A percentile compares a stretch with the other conserved stretches of the same genome.
Evolutionary conservation across 352 stramenopile species (phyloP).

Genomic region (Globisporangium irregulare): DNA sequence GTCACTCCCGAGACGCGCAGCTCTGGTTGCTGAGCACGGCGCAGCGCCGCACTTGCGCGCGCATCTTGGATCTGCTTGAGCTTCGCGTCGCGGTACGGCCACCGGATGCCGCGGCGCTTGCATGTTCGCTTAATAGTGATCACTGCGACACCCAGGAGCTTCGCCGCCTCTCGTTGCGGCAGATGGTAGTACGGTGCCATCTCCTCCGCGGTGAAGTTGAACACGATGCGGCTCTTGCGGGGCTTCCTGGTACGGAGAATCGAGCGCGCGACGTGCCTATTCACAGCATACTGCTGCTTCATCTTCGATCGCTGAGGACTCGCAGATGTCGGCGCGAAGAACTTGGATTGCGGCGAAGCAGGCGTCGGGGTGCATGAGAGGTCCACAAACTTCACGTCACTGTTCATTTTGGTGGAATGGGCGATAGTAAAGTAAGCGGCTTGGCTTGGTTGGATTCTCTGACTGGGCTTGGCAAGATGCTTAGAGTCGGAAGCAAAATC

Average conservation of each 20-base stretch:
- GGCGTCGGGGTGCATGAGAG: background rate
- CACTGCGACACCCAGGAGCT: slow-evolving; percentile 23
- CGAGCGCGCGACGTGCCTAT: background rate
- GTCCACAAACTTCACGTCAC: background rate
- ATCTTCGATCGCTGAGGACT: background rate
- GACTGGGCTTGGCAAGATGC: background rate
- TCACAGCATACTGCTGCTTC: background rate
- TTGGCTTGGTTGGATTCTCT: background rate
- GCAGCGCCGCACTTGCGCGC: background rate
- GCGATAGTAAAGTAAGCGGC: background rate
- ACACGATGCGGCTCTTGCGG: slow-evolving; percentile 45
- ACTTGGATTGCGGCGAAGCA: slow-evolving; percentile 1
- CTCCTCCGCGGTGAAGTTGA: slow-evolving; percentile 36
- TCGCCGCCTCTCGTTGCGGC: slow-evolving; percentile 36
- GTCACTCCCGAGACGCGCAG: background rate
- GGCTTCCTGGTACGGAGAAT: slow-evolving; percentile 19
- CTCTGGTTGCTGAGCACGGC: background rate
- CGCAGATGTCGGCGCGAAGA: background rate
- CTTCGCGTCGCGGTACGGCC: slow-evolving; percentile 39
- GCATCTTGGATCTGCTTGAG: slow-evolving; percentile 15
- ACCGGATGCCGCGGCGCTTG: slow-evolving; percentile 29
- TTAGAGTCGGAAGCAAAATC: background rate
- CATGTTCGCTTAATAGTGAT: slow-evolving; percentile 45
- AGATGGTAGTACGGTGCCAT: slow-evolving; percentile 48
- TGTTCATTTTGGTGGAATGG: background rate